A percentile compares a stretch with the other conserved stretches of the same genome.
Evolutionary conservation across 441 rosid genomes (phyloP).

Genomic region (Macaranga tanarius): DNA sequence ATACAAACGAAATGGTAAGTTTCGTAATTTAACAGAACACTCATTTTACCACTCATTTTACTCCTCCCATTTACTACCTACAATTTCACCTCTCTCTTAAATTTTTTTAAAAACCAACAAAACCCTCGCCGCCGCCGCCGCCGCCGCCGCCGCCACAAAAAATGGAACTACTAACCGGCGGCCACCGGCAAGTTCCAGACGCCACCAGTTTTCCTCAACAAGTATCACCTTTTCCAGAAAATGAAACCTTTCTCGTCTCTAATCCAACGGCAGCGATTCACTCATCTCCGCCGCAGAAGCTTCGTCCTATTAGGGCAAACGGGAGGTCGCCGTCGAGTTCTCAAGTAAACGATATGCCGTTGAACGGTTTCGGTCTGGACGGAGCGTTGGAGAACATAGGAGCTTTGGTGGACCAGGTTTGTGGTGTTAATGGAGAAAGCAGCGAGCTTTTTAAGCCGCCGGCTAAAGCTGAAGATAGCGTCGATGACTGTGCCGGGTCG

Average conservation of each 20-base stretch:
- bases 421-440: conserved; percentile 17
- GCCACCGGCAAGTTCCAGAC: conserved; percentile 39
- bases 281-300: conserved; percentile 57
- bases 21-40: neutral
- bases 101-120: neutral
- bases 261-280: conserved; percentile 10
- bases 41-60: conserved; percentile 15
- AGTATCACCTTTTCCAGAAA: conserved; percentile 43
- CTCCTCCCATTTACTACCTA: conserved; percentile 15
- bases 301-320: conserved; percentile 58
- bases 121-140: conserved; percentile 14
- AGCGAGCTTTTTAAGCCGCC: conserved; percentile 37
- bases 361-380: conserved; percentile 31
- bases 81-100: neutral
- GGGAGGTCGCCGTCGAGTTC: conserved; percentile 35
- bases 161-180: conserved; percentile 57
- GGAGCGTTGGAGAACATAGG: conserved; percentile 35
- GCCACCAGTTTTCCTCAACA: conserved; percentile 39
- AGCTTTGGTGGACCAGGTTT: conserved; percentile 31
- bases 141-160: conserved; percentile 16
- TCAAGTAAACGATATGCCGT: conserved; percentile 26
- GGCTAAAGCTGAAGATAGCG: conserved; percentile 4
- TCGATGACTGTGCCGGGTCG: neutral
- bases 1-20: neutral
- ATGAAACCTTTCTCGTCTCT: conserved; percentile 14